Percentiles rank a stretch among this genome's conserved stretches.
Evolutionary conservation across 306 rosid genomes (phyloP).

Genomic region (Cicer bijugum): DNA sequence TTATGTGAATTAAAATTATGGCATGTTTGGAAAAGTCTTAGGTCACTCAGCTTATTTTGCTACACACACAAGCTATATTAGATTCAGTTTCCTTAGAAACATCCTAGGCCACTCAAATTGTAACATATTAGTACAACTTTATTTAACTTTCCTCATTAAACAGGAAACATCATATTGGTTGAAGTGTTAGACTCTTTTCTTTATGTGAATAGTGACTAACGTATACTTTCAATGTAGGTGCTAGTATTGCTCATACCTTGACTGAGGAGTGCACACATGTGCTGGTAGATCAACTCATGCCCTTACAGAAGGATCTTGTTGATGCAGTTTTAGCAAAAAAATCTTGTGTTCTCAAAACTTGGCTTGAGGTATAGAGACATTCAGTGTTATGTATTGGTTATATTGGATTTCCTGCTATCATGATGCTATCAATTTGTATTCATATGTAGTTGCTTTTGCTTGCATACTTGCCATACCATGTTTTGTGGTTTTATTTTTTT

Average conservation of each 20-base stretch:
- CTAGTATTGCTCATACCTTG: constrained; percentile 52
- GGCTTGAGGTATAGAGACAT: constrained; percentile 76
- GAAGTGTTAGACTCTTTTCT: constrained; percentile 34
- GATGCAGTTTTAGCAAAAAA: constrained; percentile 75
- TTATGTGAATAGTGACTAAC: constrained; percentile 24
- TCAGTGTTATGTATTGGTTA: constrained; percentile 39
- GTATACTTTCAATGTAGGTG: constrained; percentile 62
- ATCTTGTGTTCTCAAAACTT: constrained; percentile 63
- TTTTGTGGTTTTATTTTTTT: constrained; percentile 11
- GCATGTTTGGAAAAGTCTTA: constrained; percentile 9
- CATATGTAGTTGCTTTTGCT: constrained; percentile 31
- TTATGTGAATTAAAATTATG: constrained; percentile 22
- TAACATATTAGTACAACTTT: constrained; percentile 16
- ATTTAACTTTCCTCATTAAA: constrained; percentile 20
- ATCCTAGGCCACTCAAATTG: constrained; percentile 3
- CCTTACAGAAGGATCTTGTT: constrained; percentile 64
- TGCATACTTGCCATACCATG: constrained; percentile 6
- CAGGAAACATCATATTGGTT: constrained; percentile 25
- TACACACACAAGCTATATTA: constrained; percentile 1
- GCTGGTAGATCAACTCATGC: constrained; percentile 75
- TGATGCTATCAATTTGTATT: background rate
- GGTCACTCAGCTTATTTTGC: constrained; percentile 30
- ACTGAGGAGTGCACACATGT: constrained; percentile 85
- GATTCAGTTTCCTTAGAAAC: constrained; percentile 21
- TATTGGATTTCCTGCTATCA: constrained; percentile 27